Conservation (phyloP, 129 eudicot genomes). For the Oenanthe sinensis region DNA sequence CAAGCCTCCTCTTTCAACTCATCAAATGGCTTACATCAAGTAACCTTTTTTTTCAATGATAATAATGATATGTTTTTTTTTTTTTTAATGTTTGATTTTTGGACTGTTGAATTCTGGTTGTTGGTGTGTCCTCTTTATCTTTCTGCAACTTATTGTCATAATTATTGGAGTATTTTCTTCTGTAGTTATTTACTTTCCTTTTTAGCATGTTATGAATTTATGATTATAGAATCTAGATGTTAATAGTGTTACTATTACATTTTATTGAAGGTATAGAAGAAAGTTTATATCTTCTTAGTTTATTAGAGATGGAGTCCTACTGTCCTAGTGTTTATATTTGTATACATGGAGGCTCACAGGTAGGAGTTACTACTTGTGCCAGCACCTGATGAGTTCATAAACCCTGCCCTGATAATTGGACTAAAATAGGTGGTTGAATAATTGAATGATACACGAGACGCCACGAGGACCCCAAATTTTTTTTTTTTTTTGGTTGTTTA, state of each 20-base stretch:
- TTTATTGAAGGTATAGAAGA: too few relatives aligned
- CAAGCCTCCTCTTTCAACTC: slow-evolving; percentile 18
- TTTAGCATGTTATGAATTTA: not conserved
- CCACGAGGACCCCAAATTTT: not conserved
- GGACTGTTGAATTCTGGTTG: not conserved
- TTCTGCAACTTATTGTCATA: not conserved
- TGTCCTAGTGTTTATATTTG: not conserved
- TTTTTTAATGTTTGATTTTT: not conserved
- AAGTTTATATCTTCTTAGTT: too few relatives aligned
- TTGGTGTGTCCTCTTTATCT: not conserved
- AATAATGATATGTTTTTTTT: not conserved
- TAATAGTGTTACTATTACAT: too few relatives aligned
- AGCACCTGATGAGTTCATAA: too few relatives aligned
- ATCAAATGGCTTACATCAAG: slow-evolving; percentile 17
- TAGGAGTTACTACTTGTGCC: too few relatives aligned
- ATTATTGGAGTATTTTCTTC: not conserved
- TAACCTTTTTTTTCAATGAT: not conserved
- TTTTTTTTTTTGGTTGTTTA: not conserved
- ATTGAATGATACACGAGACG: not conserved
- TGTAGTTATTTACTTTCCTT: not conserved
- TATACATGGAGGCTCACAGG: not conserved
- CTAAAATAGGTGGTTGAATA: not conserved
- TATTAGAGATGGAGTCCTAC: not conserved
- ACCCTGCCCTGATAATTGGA: not conserved
- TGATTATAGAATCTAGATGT: too few relatives aligned